phyloP scores from a whole-genome alignment of 192 early-diverging fungal species.

The Entomortierella lignicola region DNA sequence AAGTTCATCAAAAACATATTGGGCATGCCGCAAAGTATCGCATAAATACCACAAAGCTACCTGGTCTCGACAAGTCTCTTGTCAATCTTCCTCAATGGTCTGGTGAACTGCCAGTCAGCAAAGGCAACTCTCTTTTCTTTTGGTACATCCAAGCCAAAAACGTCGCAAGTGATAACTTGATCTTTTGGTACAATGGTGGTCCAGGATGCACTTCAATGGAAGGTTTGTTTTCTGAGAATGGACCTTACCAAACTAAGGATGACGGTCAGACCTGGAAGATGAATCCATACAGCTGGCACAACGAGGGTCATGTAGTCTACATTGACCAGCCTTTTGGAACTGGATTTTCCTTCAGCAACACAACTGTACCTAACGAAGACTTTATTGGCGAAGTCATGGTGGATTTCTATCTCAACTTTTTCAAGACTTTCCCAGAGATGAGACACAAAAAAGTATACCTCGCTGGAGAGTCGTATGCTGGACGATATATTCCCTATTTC shows the following conservation, averaged over 20 bases:
- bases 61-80: not conserved
- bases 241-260: not conserved
- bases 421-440: not conserved
- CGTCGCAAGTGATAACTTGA: not conserved
- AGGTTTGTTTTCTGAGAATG: not conserved
- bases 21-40: not conserved
- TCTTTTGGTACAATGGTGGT: not conserved
- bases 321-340: not conserved
- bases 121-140: not conserved
- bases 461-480: not conserved
- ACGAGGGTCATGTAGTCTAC: not conserved
- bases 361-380: not conserved
- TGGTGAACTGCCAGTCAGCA: not conserved
- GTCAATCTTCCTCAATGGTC: not conserved
- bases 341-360: not conserved
- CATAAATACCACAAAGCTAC: not conserved
- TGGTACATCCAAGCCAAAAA: not conserved
- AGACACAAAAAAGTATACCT: not conserved
- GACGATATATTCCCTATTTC: not conserved
- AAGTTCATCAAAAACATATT: not conserved
- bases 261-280: not conserved
- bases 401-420: not conserved
- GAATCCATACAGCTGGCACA: not conserved
- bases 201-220: not conserved
- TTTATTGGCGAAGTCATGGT: not conserved